A percentile compares a stretch with the other conserved stretches of the same genome.
Conservation (phyloP, 768 basidiomycete species). For the Termitomyces sp. region DNA sequence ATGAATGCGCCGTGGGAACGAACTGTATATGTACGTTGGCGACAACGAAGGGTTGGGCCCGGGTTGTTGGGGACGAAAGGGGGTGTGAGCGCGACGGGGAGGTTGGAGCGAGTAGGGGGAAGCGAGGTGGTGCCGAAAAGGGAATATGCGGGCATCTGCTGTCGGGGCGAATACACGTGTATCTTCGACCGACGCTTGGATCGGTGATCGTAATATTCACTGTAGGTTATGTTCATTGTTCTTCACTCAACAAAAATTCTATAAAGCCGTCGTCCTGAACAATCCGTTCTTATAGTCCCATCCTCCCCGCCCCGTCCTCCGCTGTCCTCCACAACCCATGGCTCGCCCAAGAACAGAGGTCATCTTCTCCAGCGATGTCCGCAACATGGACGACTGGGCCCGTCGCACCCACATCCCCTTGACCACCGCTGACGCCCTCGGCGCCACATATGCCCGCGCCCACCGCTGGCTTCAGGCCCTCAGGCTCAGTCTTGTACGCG, state of each 20-base stretch:
- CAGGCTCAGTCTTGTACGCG: conserved; percentile 58
- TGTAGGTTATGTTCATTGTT: conserved; percentile 23
- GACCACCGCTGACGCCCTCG: conserved; percentile 79
- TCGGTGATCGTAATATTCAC: conserved; percentile 41
- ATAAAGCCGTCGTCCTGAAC: background rate
- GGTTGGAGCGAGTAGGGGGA: background rate
- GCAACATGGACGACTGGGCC: conserved; percentile 83
- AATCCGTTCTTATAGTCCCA: no score
- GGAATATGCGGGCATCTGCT: conserved; percentile 13
- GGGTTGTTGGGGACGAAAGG: no score
- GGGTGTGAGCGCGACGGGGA: no score
- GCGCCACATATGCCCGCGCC: conserved; percentile 75
- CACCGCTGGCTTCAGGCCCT: conserved; percentile 72
- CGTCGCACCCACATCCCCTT: conserved; percentile 74
- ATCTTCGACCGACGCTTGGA: conserved; percentile 57
- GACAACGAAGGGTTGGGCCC: no score
- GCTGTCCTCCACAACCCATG: conserved; percentile 6
- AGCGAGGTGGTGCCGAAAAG: background rate
- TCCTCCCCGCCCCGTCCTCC: conserved; percentile 7
- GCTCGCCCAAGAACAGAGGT: conserved; percentile 47
- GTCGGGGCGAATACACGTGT: conserved; percentile 73
- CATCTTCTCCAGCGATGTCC: conserved; percentile 76
- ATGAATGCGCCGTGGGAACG: background rate
- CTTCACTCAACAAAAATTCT: background rate
- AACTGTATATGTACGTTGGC: no score